A percentile compares a stretch with the other conserved stretches of the same genome.
Conservation (phyloP, 1,284 basidiomycete species). For the Butyriboletus pseudospeciosus region DNA sequence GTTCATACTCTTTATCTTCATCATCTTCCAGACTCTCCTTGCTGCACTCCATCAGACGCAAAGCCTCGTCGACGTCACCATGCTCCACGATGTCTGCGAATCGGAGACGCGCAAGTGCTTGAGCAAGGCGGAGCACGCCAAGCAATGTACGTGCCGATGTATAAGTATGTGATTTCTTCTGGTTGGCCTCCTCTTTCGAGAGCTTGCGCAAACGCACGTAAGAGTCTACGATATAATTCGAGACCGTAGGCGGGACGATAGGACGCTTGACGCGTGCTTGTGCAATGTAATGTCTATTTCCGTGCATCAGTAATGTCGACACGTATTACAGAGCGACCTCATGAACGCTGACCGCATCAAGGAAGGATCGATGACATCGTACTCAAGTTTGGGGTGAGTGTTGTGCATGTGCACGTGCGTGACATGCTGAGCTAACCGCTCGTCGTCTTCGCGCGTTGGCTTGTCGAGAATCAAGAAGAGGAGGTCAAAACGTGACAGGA, state of each 20-base stretch:
- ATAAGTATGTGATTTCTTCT: constrained; percentile 88
- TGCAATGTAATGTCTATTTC: constrained; percentile 89
- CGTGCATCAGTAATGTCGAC: constrained; percentile 7
- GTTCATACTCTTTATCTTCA: constrained; percentile 61
- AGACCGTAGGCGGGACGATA: constrained; percentile 80
- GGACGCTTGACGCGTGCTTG: constrained; percentile 87
- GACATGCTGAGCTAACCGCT: constrained; percentile 94
- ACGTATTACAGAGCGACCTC: not conserved
- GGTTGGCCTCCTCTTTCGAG: constrained; percentile 86
- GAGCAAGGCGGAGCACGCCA: constrained; percentile 89
- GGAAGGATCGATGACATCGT: constrained; percentile 79
- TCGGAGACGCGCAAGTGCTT: constrained; percentile 90
- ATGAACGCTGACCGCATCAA: constrained; percentile 70
- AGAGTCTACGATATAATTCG: constrained; percentile 90
- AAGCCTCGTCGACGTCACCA: constrained; percentile 93
- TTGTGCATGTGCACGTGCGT: constrained; percentile 99
- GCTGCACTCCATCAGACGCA: constrained; percentile 94
- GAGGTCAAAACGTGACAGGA: constrained; percentile 94
- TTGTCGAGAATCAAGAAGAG: constrained; percentile 98
- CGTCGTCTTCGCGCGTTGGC: constrained; percentile 90
- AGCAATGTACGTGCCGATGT: constrained; percentile 97
- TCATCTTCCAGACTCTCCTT: constrained; percentile 88
- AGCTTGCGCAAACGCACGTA: constrained; percentile 94
- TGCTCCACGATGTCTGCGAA: constrained; percentile 78
- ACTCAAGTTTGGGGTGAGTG: constrained; percentile 78